A percentile compares a stretch with the other conserved stretches of the same genome.
Conservation (phyloP, 257 asterid species). For the Anisodus acutangulus region DNA sequence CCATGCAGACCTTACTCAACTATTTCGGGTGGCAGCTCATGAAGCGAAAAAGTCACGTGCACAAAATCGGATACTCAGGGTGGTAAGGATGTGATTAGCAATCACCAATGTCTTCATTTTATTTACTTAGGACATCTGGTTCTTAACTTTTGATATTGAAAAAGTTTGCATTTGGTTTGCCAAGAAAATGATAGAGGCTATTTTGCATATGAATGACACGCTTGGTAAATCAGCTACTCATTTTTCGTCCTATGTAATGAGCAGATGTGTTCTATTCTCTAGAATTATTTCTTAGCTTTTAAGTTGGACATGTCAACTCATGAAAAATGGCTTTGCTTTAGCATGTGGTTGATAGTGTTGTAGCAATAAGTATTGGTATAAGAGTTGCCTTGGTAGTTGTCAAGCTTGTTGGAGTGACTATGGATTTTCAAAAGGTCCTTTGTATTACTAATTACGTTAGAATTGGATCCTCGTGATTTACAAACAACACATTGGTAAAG, state of each 20-base stretch:
- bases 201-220: background rate
- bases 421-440: background rate
- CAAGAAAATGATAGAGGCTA: background rate
- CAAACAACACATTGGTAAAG: background rate
- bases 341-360: background rate
- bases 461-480: background rate
- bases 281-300: background rate
- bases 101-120: background rate
- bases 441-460: background rate
- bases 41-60: slow-evolving; percentile 93
- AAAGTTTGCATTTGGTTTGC: background rate
- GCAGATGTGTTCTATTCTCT: background rate
- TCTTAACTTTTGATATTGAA: background rate
- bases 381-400: background rate
- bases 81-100: slow-evolving; percentile 60
- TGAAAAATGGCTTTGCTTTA: background rate
- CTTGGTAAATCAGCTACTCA: slow-evolving; percentile 7
- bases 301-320: background rate
- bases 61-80: slow-evolving; percentile 78
- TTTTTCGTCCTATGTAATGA: background rate
- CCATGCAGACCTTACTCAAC: slow-evolving; percentile 84
- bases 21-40: slow-evolving; percentile 77
- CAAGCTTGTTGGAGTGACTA: background rate
- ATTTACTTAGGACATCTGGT: background rate
- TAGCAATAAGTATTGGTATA: background rate